Conservation (phyloP, 257 asterid species). For the Solanum phureja region DNA sequence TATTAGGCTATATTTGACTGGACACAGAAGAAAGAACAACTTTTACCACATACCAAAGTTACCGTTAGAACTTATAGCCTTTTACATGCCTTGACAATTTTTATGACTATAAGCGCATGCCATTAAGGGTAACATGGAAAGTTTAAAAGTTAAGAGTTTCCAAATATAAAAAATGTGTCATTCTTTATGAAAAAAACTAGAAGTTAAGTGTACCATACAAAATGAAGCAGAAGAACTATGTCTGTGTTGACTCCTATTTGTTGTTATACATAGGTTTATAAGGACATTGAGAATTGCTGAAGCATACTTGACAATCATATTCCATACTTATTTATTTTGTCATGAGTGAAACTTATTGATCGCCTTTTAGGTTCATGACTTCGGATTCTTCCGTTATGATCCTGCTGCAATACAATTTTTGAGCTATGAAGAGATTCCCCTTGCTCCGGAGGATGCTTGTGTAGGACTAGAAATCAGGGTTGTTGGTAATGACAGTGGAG, state of each 20-base stretch:
- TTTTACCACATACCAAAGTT: neutral
- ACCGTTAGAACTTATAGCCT: neutral
- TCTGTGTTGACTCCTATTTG: neutral
- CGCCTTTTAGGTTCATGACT: conserved; percentile 76
- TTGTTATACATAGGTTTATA: neutral
- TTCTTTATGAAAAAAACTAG: neutral
- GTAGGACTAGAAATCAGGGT: conserved; percentile 99
- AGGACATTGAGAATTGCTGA: neutral
- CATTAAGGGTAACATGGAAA: neutral
- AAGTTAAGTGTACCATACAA: neutral
- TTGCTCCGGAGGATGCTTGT: conserved; percentile 93
- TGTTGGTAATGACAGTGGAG: conserved; percentile 99
- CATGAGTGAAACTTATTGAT: neutral
- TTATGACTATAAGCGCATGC: neutral
- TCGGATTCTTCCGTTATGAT: conserved; percentile 89
- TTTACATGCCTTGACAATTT: neutral
- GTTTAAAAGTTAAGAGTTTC: neutral
- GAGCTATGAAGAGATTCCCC: conserved; percentile 92
- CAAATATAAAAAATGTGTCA: neutral
- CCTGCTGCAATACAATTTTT: conserved; percentile 83
- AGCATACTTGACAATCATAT: neutral
- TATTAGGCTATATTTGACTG: neutral
- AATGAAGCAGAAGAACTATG: neutral
- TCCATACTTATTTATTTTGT: neutral
- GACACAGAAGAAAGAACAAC: neutral